Evolutionary conservation across 202 grass and related monocot species (phyloP), one percentile per base, ranked within the genome.

Genomic region (Musa balbisiana): DNA sequence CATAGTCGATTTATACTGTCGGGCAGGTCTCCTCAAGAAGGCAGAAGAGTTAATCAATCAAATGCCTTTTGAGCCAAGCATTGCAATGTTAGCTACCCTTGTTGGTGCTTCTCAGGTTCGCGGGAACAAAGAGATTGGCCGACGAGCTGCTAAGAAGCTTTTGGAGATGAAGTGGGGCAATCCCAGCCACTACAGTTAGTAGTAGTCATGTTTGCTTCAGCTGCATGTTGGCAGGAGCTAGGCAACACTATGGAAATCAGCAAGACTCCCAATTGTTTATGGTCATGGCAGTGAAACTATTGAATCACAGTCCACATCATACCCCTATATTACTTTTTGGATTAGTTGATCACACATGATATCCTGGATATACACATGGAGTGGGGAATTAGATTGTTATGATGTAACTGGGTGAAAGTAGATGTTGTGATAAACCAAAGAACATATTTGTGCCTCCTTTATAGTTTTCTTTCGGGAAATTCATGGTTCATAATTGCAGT

Each of bases 1-100:
- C 73, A 91, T 91, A 79, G 83, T 94, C 8, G 88, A 94, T 88
- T 80, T 94, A 73, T 91, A 91, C 76, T 69, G 85, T 73, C 81
- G 78, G 53, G 88, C 89, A 82, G 91, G 91, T 80, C 80, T 86
- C 52, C 55, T 86, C 54, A 52, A 72, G 69, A 90, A 76, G 82
- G 83, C 85, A 64, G 85, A 91, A 80, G 85, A 86, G 50, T 77
- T 86, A 59, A 80, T 90, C 43, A 75, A 76, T 33, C 84, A 80
- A 66, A 93, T 86, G 80, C 81, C 81, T 20, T 62, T 86, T 49
- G 76, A 80, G 67, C 87, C 87, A 78, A 93, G 69, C 54, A 64
- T 80, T 67, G 91, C 88, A 54, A 91, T 91, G 83, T 77, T 87
- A 72, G 91, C 88, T 73, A 86, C 91, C 68, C 69, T 93, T 80